A percentile compares a stretch with the other conserved stretches of the same genome.
Conservation (phyloP, 805 yeast genomes). For the Citeromyces nyonsensis region DNA sequence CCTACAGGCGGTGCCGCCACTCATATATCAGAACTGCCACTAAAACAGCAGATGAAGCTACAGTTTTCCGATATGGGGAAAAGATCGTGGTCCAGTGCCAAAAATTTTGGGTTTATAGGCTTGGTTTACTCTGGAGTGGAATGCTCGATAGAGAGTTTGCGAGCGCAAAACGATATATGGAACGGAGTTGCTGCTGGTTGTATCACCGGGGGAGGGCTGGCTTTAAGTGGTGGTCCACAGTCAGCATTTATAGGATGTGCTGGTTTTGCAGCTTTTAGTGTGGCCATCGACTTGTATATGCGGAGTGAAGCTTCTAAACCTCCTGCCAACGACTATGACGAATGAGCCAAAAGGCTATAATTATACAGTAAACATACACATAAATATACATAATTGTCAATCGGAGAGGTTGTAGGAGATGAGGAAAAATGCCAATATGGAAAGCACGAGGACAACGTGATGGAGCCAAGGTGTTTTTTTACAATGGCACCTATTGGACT, state of each 20-base stretch:
- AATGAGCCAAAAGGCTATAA: no score
- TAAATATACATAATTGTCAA: no score
- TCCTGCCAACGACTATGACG: slow-evolving; percentile 78
- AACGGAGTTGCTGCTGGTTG: slow-evolving; percentile 93
- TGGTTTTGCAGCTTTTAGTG: slow-evolving; percentile 92
- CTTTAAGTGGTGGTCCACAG: slow-evolving; percentile 85
- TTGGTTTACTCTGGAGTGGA: slow-evolving; percentile 86
- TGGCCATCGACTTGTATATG: slow-evolving; percentile 79
- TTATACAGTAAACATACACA: no score
- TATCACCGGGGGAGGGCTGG: slow-evolving; percentile 91
- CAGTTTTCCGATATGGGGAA: slow-evolving; percentile 89
- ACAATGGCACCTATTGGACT: no score
- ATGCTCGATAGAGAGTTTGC: slow-evolving; percentile 68
- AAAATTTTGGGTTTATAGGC: slow-evolving; percentile 89
- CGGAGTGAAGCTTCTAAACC: slow-evolving; percentile 74
- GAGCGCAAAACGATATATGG: slow-evolving; percentile 86
- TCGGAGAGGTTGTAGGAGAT: no score
- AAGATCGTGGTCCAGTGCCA: slow-evolving; percentile 79
- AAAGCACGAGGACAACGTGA: no score
- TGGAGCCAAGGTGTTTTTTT: no score
- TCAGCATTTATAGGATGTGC: slow-evolving; percentile 90
- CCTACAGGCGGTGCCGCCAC: slow-evolving; percentile 39
- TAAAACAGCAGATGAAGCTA: slow-evolving; percentile 81
- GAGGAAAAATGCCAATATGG: no score
- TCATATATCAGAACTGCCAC: slow-evolving; percentile 70